Conservation (phyloP, 2,329 filamentous ascomycete genomes). For the Arthroderma uncinatum region DNA sequence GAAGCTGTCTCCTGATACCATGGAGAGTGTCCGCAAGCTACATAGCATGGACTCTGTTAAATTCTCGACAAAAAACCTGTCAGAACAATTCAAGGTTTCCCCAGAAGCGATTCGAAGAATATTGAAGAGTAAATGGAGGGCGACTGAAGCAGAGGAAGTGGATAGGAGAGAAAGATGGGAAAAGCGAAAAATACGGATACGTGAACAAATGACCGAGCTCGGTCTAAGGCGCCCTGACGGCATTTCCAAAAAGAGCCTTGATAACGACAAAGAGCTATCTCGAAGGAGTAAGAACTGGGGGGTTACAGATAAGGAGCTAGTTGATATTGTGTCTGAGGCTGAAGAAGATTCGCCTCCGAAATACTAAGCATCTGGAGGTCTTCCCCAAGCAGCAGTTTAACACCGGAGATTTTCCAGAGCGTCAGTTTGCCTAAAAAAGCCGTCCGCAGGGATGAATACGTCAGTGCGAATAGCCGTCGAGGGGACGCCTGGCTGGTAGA, state of each 20-base stretch:
- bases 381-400: not conserved
- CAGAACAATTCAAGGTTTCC: constrained; percentile 72
- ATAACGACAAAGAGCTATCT: not conserved
- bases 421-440: not conserved
- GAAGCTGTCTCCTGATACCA: constrained; percentile 77
- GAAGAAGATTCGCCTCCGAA: not conserved
- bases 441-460: not conserved
- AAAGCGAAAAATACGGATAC: constrained; percentile 35
- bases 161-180: constrained; percentile 36
- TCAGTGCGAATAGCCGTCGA: not conserved
- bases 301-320: not conserved
- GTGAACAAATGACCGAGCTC: constrained; percentile 36
- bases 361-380: not conserved
- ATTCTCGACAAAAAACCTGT: constrained; percentile 64
- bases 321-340: not conserved
- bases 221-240: constrained; percentile 38
- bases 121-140: constrained; percentile 47
- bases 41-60: constrained; percentile 63
- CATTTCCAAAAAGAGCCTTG: not conserved
- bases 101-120: constrained; percentile 80
- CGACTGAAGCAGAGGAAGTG: constrained; percentile 30
- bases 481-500: not conserved
- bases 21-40: constrained; percentile 78
- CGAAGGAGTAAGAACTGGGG: not conserved
- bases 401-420: too few relatives aligned